Conservation (phyloP, 2,329 filamentous ascomycete genomes). For the Alternaria sp. region DNA sequence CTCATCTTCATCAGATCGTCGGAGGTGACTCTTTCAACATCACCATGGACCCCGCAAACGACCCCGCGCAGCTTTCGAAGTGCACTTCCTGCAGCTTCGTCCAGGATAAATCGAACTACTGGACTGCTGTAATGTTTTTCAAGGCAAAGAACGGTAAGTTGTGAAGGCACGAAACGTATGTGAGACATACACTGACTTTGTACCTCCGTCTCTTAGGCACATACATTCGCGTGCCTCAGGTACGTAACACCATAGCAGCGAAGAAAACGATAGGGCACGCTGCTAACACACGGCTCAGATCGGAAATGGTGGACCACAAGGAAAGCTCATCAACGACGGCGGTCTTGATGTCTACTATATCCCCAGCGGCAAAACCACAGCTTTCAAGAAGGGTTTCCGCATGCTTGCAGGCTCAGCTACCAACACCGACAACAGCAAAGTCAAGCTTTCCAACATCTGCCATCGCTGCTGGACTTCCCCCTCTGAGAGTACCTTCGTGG, state of each 20-base stretch:
- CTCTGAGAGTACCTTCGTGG: slow-evolving; percentile 59
- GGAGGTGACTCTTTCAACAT: slow-evolving; percentile 47
- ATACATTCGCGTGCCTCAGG: slow-evolving; percentile 43
- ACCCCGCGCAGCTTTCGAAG: slow-evolving; percentile 36
- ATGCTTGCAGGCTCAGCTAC: slow-evolving; percentile 44
- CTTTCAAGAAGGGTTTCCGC: slow-evolving; percentile 50
- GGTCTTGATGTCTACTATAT: slow-evolving; percentile 50
- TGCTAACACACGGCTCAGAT: slow-evolving; percentile 15
- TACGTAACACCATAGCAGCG: background rate
- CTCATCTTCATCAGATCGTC: slow-evolving; percentile 49
- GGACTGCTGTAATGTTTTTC: slow-evolving; percentile 51
- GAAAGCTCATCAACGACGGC: slow-evolving; percentile 46
- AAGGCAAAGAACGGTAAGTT: slow-evolving; percentile 42
- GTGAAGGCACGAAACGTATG: background rate
- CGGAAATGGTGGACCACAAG: slow-evolving; percentile 47
- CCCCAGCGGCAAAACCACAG: slow-evolving; percentile 43
- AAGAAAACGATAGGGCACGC: background rate
- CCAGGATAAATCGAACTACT: slow-evolving; percentile 48
- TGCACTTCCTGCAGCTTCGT: slow-evolving; percentile 46
- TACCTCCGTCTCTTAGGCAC: background rate
- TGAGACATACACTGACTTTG: background rate
- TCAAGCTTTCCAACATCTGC: slow-evolving; percentile 42
- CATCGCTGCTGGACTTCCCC: slow-evolving; percentile 54
- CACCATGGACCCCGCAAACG: slow-evolving; percentile 43
- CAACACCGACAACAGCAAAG: slow-evolving; percentile 44